Conservation (phyloP, 2,329 filamentous ascomycete genomes). For the Hymenoscyphus albidus region DNA sequence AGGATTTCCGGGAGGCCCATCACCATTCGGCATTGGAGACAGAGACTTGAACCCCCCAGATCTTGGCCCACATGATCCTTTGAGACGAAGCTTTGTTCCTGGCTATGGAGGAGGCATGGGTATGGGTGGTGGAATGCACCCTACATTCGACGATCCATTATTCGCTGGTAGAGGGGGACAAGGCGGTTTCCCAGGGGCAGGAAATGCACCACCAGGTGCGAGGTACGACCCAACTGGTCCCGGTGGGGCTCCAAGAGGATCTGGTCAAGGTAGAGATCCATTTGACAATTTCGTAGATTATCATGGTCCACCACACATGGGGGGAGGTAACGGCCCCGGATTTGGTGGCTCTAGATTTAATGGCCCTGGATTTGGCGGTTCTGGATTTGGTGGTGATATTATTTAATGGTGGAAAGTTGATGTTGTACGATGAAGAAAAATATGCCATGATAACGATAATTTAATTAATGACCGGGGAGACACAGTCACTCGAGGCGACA, state of each 20-base stretch:
- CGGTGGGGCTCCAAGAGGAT: constrained; percentile 50
- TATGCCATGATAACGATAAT: neutral
- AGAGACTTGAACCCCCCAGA: constrained; percentile 85
- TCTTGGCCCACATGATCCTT: constrained; percentile 78
- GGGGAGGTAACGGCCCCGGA: neutral
- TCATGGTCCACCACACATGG: neutral
- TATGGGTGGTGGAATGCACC: constrained; percentile 83
- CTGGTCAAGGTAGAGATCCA: neutral
- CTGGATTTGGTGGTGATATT: neutral
- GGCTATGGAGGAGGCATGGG: constrained; percentile 51
- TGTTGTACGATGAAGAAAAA: constrained; percentile 43
- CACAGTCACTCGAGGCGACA: neutral
- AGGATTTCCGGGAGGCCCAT: constrained; percentile 41
- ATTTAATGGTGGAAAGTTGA: constrained; percentile 34
- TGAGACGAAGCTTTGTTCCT: constrained; percentile 62
- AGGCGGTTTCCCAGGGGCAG: constrained; percentile 46
- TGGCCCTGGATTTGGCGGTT: neutral
- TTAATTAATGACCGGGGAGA: neutral
- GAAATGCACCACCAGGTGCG: constrained; percentile 79
- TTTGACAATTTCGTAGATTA: neutral
- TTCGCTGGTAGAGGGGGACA: constrained; percentile 59
- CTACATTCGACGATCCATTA: constrained; percentile 87
- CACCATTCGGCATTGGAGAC: constrained; percentile 71
- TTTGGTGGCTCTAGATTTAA: neutral
- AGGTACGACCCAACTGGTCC: constrained; percentile 86